A percentile compares a stretch with the other conserved stretches of the same genome.
Evolutionary conservation across 306 rosid genomes (phyloP).

Genomic region (Cucurbita pepo): DNA sequence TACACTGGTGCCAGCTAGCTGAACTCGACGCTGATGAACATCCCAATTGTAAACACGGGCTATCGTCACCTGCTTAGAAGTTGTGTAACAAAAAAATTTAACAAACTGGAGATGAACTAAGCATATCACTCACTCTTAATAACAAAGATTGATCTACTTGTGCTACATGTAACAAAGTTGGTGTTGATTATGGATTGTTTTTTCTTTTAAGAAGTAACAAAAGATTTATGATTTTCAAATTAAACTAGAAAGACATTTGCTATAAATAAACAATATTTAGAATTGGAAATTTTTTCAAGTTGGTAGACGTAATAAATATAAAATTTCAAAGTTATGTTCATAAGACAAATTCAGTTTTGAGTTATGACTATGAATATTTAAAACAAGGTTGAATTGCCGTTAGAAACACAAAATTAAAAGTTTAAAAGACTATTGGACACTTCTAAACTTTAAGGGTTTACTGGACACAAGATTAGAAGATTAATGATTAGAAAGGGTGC

Average conservation of each 20-base stretch:
- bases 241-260: neutral
- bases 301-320: no score
- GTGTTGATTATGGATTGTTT: neutral
- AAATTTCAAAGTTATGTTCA: neutral
- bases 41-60: conserved; percentile 93
- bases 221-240: neutral
- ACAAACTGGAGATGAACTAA: neutral
- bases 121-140: neutral
- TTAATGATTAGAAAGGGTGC: no score
- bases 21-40: conserved; percentile 66
- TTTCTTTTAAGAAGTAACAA: neutral
- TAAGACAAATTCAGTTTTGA: no score
- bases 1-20: conserved; percentile 27
- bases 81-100: neutral
- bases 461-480: neutral
- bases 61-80: conserved; percentile 59
- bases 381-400: neutral
- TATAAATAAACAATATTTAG: neutral
- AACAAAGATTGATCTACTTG: neutral
- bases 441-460: neutral
- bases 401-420: neutral
- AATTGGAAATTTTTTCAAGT: neutral
- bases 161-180: neutral
- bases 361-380: neutral
- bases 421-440: neutral